phyloP scores from a whole-genome alignment of 2,329 filamentous ascomycete genomes.

The Leptographium radiaticola region DNA sequence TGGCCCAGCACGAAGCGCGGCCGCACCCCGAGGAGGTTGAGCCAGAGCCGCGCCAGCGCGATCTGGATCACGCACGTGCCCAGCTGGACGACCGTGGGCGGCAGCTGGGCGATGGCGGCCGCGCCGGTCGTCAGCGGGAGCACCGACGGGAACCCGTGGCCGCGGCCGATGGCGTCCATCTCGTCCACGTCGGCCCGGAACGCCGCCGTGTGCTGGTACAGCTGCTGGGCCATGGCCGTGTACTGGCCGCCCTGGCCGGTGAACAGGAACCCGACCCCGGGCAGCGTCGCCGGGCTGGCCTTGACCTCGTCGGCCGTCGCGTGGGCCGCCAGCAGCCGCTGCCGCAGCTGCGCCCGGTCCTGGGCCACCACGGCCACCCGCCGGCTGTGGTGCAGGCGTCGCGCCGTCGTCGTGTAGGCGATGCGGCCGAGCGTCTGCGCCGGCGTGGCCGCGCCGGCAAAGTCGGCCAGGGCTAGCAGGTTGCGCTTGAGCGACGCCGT shows the following conservation, averaged over 20 bases:
- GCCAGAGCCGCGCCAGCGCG: constrained; percentile 27
- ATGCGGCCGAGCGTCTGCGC: constrained; percentile 27
- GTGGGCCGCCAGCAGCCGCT: neutral
- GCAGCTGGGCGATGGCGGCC: neutral
- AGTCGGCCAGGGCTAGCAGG: constrained; percentile 25
- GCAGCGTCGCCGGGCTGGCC: neutral
- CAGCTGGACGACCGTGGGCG: constrained; percentile 21
- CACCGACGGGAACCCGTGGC: neutral
- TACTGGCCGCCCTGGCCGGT: constrained; percentile 30
- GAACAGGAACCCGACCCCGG: constrained; percentile 24
- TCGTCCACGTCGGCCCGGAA: constrained; percentile 21
- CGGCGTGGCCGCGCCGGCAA: constrained; percentile 24
- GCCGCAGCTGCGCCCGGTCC: neutral
- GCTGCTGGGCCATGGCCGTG: constrained; percentile 18
- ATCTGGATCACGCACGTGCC: constrained; percentile 26
- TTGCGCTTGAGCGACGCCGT: constrained; percentile 29
- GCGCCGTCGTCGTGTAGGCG: constrained; percentile 41
- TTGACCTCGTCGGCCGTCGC: neutral
- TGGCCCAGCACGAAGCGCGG: constrained; percentile 34
- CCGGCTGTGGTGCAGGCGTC: constrained; percentile 22
- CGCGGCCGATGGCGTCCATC: neutral
- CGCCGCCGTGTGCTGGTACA: constrained; percentile 17
- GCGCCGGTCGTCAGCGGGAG: neutral
- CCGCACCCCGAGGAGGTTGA: constrained; percentile 23
- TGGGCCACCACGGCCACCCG: constrained; percentile 13